Percentiles rank a stretch among this genome's conserved stretches.
phyloP scores from a whole-genome alignment of 495 filamentous ascomycete genomes.

The Rhypophila decipiens region DNA sequence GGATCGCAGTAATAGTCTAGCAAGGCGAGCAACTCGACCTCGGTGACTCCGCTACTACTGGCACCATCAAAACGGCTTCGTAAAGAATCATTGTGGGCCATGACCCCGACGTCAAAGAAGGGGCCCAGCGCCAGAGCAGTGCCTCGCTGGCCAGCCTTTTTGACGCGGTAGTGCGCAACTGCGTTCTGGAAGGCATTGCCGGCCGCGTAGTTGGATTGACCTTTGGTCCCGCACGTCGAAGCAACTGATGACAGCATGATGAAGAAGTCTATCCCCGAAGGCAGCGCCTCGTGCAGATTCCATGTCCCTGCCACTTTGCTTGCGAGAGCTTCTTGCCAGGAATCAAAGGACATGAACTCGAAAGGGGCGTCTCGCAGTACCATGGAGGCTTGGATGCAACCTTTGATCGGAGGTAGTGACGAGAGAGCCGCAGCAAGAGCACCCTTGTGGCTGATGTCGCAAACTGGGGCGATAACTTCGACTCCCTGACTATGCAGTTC shows the following conservation, averaged over 20 bases:
- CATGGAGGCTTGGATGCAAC: background rate
- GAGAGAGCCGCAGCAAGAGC: background rate
- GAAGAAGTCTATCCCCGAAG: conserved; percentile 51
- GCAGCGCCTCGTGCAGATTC: conserved; percentile 24
- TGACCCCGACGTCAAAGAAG: conserved; percentile 15
- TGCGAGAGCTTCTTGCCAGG: conserved; percentile 36
- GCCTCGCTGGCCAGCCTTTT: conserved; percentile 11
- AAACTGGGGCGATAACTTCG: conserved; percentile 21
- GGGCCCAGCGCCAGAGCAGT: conserved; percentile 18
- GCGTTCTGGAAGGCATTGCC: conserved; percentile 40
- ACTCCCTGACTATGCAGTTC: conserved; percentile 19
- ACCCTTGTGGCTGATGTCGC: conserved; percentile 32
- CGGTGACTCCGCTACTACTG: background rate
- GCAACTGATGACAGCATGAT: conserved; percentile 38
- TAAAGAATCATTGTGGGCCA: conserved; percentile 8
- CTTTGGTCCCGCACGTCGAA: conserved; percentile 41
- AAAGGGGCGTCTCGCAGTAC: conserved; percentile 31
- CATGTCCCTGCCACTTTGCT: conserved; percentile 38
- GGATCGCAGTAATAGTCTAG: conserved; percentile 1
- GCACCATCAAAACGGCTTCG: conserved; percentile 19
- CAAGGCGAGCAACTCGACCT: background rate
- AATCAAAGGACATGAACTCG: conserved; percentile 33
- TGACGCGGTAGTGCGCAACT: conserved; percentile 29
- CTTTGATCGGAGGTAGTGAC: background rate
- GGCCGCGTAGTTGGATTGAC: conserved; percentile 53